Conservation (phyloP, 768 basidiomycete species). For the Lentinula guzmanii region DNA sequence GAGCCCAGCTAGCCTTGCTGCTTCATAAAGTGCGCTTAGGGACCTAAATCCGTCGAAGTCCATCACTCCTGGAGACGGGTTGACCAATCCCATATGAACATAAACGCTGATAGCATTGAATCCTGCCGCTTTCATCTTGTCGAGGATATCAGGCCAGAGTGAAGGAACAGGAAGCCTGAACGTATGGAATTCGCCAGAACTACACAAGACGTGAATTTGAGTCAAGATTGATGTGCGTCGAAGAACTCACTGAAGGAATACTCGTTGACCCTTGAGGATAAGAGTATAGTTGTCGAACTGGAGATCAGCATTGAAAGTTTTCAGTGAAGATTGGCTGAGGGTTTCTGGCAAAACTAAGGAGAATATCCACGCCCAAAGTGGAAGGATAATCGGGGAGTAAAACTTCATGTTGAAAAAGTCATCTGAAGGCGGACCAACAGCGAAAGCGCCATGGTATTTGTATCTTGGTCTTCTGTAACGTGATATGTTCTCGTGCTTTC, state of each 20-base stretch:
- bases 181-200: conserved; percentile 59
- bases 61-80: conserved; percentile 47
- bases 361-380: neutral
- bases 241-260: conserved; percentile 61
- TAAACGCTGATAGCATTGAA: conserved; percentile 55
- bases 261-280: conserved; percentile 58
- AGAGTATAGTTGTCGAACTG: conserved; percentile 67
- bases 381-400: neutral
- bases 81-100: conserved; percentile 51
- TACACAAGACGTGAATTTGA: conserved; percentile 12
- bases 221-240: neutral
- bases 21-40: conserved; percentile 45
- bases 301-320: conserved; percentile 26
- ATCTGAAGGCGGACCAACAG: no score
- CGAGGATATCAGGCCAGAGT: conserved; percentile 57
- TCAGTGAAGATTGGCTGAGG: neutral
- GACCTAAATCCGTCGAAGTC: conserved; percentile 49
- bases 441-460: neutral
- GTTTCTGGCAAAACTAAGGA: neutral
- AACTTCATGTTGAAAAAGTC: neutral
- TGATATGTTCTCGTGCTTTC: conserved; percentile 1
- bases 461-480: neutral
- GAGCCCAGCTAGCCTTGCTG: conserved; percentile 46
- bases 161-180: conserved; percentile 56
- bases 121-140: conserved; percentile 56